Conservation (phyloP, 108 stramenopile species). For the Fistulifera solaris region DNA sequence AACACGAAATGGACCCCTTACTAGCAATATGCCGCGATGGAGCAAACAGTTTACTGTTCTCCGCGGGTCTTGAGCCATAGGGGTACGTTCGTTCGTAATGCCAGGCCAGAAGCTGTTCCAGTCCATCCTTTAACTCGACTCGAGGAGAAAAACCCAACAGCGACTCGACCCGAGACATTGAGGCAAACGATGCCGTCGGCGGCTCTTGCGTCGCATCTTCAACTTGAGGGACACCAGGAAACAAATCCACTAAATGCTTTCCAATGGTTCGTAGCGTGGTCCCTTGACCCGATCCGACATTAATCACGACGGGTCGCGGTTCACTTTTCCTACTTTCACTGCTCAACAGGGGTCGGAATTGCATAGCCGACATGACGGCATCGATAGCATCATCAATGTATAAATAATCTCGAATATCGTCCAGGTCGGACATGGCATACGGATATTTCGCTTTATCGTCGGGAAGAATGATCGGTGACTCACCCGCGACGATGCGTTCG, state of each 20-base stretch:
- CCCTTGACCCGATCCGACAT: conserved; percentile 63
- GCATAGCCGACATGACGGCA: conserved; percentile 75
- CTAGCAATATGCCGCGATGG: conserved; percentile 9
- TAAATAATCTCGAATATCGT: conserved; percentile 53
- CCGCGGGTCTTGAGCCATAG: conserved; percentile 25
- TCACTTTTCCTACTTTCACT: conserved; percentile 3
- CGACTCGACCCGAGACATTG: conserved; percentile 39
- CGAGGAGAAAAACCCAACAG: conserved; percentile 57
- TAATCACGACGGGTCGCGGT: conserved; percentile 53
- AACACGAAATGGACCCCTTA: conserved; percentile 41
- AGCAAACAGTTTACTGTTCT: background rate
- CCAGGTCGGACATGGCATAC: background rate
- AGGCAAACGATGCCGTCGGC: conserved; percentile 21
- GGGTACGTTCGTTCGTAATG: conserved; percentile 67
- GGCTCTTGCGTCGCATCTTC: background rate
- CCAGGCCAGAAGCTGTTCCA: conserved; percentile 58
- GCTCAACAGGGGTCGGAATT: conserved; percentile 29
- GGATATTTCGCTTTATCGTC: conserved; percentile 1
- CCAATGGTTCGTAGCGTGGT: conserved; percentile 33
- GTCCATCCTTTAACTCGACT: conserved; percentile 43
- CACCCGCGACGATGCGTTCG: conserved; percentile 39
- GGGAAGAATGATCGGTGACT: conserved; percentile 2
- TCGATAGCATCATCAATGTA: conserved; percentile 87
- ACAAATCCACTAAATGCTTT: conserved; percentile 29
- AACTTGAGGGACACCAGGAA: conserved; percentile 5